phyloP scores from a whole-genome alignment of 2,329 filamentous ascomycete species.

The Exophiala phaeomuriformis region DNA sequence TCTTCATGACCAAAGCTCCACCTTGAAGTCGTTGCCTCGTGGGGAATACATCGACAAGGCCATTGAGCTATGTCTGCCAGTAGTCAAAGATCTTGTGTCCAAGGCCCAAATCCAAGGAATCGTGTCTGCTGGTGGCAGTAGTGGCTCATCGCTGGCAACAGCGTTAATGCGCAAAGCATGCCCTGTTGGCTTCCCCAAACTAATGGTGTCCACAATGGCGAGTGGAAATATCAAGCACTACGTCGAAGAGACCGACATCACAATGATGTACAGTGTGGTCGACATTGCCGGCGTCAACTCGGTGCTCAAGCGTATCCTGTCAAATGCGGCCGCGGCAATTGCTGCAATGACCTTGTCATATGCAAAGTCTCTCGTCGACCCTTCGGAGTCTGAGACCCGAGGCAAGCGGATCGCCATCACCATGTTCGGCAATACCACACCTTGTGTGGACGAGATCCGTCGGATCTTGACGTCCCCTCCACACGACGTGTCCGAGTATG shows the following conservation, averaged over 20 bases:
- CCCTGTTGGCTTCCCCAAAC: constrained; percentile 61
- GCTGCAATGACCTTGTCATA: constrained; percentile 51
- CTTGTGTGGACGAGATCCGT: constrained; percentile 53
- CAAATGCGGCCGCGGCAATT: constrained; percentile 58
- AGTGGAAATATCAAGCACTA: constrained; percentile 58
- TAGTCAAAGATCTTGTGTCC: constrained; percentile 38
- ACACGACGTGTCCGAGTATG: constrained; percentile 36
- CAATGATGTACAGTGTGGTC: constrained; percentile 64
- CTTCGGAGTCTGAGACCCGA: constrained; percentile 7
- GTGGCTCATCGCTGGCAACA: constrained; percentile 55
- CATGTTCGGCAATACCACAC: constrained; percentile 70
- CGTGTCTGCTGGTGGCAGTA: constrained; percentile 55
- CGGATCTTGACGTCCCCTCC: constrained; percentile 24
- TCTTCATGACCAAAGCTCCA: constrained; percentile 29
- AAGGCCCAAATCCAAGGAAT: constrained; percentile 46
- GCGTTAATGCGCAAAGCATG: constrained; percentile 52
- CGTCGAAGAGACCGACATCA: constrained; percentile 62
- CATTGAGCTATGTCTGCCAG: constrained; percentile 41
- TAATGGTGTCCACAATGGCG: constrained; percentile 64
- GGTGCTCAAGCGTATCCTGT: constrained; percentile 51
- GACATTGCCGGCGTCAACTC: constrained; percentile 61
- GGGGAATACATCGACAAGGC: constrained; percentile 53
- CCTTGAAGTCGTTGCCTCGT: constrained; percentile 40
- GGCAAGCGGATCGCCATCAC: constrained; percentile 56
- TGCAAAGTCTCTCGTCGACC: constrained; percentile 10